Evolutionary conservation across 805 yeast genomes (phyloP).

Genomic region (Cyberlindnera subsufficiens): DNA sequence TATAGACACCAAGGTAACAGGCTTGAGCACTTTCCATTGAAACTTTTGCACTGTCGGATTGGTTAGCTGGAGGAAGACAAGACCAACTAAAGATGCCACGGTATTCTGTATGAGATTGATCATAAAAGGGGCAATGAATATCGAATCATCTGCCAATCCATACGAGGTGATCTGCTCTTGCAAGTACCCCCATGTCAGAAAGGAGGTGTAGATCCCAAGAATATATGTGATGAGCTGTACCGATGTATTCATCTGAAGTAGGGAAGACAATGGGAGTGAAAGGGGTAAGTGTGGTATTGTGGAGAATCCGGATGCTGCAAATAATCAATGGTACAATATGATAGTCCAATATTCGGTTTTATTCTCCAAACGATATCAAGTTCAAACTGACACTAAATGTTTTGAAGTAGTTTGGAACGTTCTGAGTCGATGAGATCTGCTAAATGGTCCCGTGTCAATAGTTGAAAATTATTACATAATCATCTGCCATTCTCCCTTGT

Average conservation of each 20-base stretch:
- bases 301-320: not conserved
- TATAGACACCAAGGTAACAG: conserved; percentile 16
- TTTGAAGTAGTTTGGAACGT: too few relatives aligned
- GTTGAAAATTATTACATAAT: too few relatives aligned
- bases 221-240: conserved; percentile 25
- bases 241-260: not conserved
- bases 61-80: conserved; percentile 26
- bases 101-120: conserved; percentile 70
- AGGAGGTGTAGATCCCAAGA: conserved; percentile 76
- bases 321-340: not conserved
- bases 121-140: conserved; percentile 73
- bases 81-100: conserved; percentile 68
- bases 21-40: conserved; percentile 16
- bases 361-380: too few relatives aligned
- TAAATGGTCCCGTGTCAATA: too few relatives aligned
- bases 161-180: conserved; percentile 84
- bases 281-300: too few relatives aligned
- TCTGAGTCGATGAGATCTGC: too few relatives aligned
- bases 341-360: too few relatives aligned
- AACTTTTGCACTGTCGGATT: not conserved
- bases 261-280: too few relatives aligned
- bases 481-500: too few relatives aligned
- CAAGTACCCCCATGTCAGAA: conserved; percentile 85
- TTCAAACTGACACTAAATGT: too few relatives aligned
- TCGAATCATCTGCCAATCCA: conserved; percentile 55